phyloP scores from a whole-genome alignment of 306 rosid genomes.

The Crataegus laevigata region DNA sequence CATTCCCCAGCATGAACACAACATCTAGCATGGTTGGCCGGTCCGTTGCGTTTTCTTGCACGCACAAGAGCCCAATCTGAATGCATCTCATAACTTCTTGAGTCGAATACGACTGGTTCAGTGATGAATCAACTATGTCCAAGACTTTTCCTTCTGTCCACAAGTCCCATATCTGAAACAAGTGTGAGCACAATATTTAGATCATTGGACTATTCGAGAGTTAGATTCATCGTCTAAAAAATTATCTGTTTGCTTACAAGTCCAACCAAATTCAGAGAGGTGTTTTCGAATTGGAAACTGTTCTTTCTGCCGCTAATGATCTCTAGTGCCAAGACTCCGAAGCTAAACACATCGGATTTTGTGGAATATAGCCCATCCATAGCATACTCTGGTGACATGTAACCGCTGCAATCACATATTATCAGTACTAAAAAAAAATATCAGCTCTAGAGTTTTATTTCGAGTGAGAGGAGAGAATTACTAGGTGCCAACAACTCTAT shows the following conservation, averaged over 20 bases:
- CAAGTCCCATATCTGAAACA: conserved; percentile 29
- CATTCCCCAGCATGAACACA: conserved; percentile 47
- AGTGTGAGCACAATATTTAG: not conserved
- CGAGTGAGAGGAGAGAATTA: conserved; percentile 19
- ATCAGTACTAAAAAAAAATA: not conserved
- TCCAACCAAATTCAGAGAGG: conserved; percentile 29
- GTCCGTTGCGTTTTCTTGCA: conserved; percentile 27
- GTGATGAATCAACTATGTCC: conserved; percentile 16
- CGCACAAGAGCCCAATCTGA: conserved; percentile 33
- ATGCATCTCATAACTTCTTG: conserved; percentile 23
- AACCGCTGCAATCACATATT: conserved; percentile 20
- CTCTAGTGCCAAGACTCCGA: conserved; percentile 28
- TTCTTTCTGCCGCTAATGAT: conserved; percentile 24
- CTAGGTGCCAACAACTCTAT: conserved; percentile 63
- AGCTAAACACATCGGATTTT: conserved; percentile 28
- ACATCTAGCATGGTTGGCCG: conserved; percentile 48
- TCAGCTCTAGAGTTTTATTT: not conserved
- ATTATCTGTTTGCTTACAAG: conserved; percentile 14
- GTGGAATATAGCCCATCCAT: conserved; percentile 31
- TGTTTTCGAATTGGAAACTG: conserved; percentile 12
- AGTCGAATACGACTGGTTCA: conserved; percentile 3
- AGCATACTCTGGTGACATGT: conserved; percentile 34
- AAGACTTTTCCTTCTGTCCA: conserved; percentile 21
- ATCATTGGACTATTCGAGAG: not conserved
- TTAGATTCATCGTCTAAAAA: not conserved